Base-by-base conservation (phyloP, 2,329 filamentous ascomycete genomes). In the Amphichorda felina region DNA sequence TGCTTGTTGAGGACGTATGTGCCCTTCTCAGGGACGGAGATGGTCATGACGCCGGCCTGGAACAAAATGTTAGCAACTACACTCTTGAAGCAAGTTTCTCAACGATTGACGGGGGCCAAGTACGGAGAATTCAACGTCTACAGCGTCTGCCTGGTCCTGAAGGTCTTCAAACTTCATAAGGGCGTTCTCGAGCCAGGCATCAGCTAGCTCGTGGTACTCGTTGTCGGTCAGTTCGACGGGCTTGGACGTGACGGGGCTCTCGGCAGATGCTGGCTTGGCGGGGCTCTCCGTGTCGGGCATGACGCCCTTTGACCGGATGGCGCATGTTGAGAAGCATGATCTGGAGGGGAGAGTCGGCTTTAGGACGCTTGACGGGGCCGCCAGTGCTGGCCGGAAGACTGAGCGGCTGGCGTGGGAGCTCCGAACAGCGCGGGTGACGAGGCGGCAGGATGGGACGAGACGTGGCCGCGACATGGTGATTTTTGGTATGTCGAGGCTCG, bases 1-100 rank as follows among this genome's bases (percentile, higher is more conserved):
- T 98, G 91, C 61, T 98, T 98, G 73, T 98, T 98, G 62, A 98
- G 72, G 40, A 98, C 84, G 54, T 93, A 98, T 21, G 76, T 89
- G 42, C 88, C 87, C 34, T 75, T 66, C 10, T 69, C 64, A 2
- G 76, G 74, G 47, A 84, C 75, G 6, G 64, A 68, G 50, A 96
- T 68, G 43, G 79, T 87, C 47, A 96, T 70, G 38, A 96, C 87
- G 37, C 91, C 89, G 36, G 85, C 74, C 88, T 95, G 48, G 15
- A 31, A 18, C 8, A 8, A 31, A 4, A 30, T 5, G 15, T 31
- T 31, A 31, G 38, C 13, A 15, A 39, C 27, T 26, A 35, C 43
- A 33, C n/a, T 5, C 5, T n/a, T n/a, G n/a, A n/a, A 22, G 27
- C 31, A 16, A 27, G 18, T 36, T 26, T 15, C 15, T 34, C 18